Evolutionary conservation across 2,329 filamentous ascomycete genomes (phyloP), one percentile per base, ranked within the genome.

Genomic region (Penicillium crustosum): DNA sequence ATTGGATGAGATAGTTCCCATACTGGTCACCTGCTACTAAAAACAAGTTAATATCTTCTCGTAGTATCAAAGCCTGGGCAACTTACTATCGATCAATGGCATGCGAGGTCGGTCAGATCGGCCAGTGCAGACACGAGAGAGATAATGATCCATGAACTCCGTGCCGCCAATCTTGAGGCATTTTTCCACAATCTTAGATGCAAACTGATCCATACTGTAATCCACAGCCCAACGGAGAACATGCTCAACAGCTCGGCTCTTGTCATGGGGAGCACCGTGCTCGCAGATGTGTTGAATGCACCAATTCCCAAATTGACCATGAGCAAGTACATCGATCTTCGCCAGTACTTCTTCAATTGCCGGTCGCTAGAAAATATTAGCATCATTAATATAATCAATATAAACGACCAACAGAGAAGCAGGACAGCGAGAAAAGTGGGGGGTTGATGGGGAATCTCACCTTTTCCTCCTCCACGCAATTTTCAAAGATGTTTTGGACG

Each of bases 261-360:
- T 93, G 76, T 99, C 95, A 41, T 89, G 87, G 33, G 93, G 89
- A 57, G 89, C 89, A 50, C 95, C 93, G 72, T 99, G 94, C 76
- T 99, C 94, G 77, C 94, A 99, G 68, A 99, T 92, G 77, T 99
- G 94, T 78, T 99, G 94, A 69, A 99, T 97, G 79, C 94, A 99
- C 94, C 94, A 99, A 75, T 99, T 99, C 55, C 94, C 94, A 72
- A 99, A 99, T 73, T 99, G 94, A 27, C 94, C 94, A 73, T 97
- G 93, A 58, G 94, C 90, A 70, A 99, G 92, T 61, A 96, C 90
- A 77, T 99, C 92, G 68, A 99, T 96, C 73, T 94, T 97, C 60
- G 85, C 86, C 56, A 99, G 85, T 39, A 99, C 94, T 75, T 99
- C 94, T 74, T 96, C 93, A 71, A 99, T 96, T 71, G 94, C 97